Evolutionary conservation across 495 filamentous ascomycete species (phyloP), one percentile per base, ranked within the genome.

Genomic region (Barbatosphaeria neglecta): DNA sequence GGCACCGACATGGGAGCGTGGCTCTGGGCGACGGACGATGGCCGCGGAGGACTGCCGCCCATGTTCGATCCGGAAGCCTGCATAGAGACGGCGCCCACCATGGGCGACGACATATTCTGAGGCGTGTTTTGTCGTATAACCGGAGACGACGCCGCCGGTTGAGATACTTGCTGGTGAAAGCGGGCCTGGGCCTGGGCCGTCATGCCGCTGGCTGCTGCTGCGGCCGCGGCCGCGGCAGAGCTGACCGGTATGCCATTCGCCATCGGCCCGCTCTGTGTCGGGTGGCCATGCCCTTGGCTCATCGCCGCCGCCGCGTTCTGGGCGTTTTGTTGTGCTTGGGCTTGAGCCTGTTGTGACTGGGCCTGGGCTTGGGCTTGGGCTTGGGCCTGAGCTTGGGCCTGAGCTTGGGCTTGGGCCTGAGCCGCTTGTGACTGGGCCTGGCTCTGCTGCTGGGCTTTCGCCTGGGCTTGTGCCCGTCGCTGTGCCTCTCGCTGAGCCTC

Each of bases 41-140:
- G 85, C 33, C 88, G 71, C 37, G 80, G 72, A 17, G 89, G 90
- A 52, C 82, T 87, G 42, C 80, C 82, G 44, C 82, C 86, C 55
- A 86, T 84, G 59, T 77, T 83, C 1, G 86, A 90, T 27, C 82
- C 78, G n/a, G 81, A 83, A 45, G 80, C 73, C 37, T 80, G 80
- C 87, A 94, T 92, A 0, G 87, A 74, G 28, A 84, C 81, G 45
- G 70, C 81, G 37, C 70, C 72, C 46, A 86, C 76, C 57, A 86
- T 73, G 4, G 88, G 87, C 16, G 89, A 92, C 18, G 86, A 87
- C 45, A 76, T 77, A 31, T 70, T 77, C 52, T 85, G 84, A 6
- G 89, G 87, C 2, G 88, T 94, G 46, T 81, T 80, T 42, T 90
- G 83, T 25, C 86, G 76, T 40, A 86, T 65, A 50, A 90, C 73